Percentiles rank a stretch among this genome's conserved stretches.
These are phyloP conservation scores for Gossypium sturtianum DNA, from an alignment of 345 rosid species.

Conservation along the genomic window DNA sequence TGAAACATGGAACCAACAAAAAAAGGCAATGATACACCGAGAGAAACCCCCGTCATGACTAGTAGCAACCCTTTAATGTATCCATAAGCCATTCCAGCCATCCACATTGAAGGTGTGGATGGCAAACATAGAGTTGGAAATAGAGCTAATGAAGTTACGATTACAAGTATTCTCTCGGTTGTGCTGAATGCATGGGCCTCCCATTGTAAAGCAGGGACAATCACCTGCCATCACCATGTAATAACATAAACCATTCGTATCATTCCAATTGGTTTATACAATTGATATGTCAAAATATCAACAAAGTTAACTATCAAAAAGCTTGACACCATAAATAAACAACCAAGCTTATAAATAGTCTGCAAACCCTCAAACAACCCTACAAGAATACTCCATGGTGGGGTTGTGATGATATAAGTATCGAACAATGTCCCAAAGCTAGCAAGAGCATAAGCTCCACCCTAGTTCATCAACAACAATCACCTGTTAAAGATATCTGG, in stretches of 20 bases:
- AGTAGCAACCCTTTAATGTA: conserved; percentile 28
- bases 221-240: conserved; percentile 12
- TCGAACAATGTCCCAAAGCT: too few relatives aligned
- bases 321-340: too few relatives aligned
- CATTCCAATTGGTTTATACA: neutral
- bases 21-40: conserved; percentile 33
- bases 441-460: too few relatives aligned
- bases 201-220: conserved; percentile 29
- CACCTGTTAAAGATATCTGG: too few relatives aligned
- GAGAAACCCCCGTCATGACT: conserved; percentile 20
- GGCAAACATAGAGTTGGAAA: conserved; percentile 31
- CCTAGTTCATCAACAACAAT: too few relatives aligned
- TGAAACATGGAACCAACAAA: conserved; percentile 29
- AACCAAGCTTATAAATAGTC: too few relatives aligned
- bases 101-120: conserved; percentile 39
- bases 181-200: conserved; percentile 18
- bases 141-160: conserved; percentile 22
- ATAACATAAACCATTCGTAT: neutral
- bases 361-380: too few relatives aligned
- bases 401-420: too few relatives aligned
- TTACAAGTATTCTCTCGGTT: conserved; percentile 13
- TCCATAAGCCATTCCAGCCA: conserved; percentile 35
- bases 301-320: too few relatives aligned
- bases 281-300: too few relatives aligned
- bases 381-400: too few relatives aligned